Evolutionary conservation across 139 green algal genomes (phyloP).

Genomic region (Picochlorum sp.): DNA sequence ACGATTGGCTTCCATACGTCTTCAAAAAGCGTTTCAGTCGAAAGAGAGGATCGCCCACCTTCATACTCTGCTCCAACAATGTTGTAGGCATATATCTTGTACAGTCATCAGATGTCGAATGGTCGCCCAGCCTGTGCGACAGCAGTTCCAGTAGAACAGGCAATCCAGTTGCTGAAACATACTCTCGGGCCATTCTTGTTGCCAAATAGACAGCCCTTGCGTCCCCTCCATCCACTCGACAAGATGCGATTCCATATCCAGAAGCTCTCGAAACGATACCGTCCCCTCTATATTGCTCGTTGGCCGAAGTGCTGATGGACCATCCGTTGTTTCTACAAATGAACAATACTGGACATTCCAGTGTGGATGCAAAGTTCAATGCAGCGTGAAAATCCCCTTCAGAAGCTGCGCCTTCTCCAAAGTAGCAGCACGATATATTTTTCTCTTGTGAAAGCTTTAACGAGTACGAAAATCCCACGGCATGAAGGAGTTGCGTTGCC

Average conservation of each 20-base stretch:
- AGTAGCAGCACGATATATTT: slow-evolving; percentile 53
- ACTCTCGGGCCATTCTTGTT: slow-evolving; percentile 37
- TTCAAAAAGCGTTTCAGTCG: slow-evolving; percentile 64
- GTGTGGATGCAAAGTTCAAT: slow-evolving; percentile 83
- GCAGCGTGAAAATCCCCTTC: slow-evolving; percentile 93
- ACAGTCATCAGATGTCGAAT: slow-evolving; percentile 85
- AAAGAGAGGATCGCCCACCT: slow-evolving; percentile 66
- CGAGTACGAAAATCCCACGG: slow-evolving; percentile 80
- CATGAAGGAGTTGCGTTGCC: slow-evolving; percentile 89
- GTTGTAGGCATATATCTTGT: slow-evolving; percentile 59
- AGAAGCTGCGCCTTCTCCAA: slow-evolving; percentile 77
- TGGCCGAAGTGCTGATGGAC: slow-evolving; percentile 80
- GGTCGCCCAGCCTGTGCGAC: slow-evolving; percentile 83
- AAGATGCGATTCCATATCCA: slow-evolving; percentile 67
- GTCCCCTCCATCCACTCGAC: slow-evolving; percentile 87
- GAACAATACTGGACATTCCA: slow-evolving; percentile 76
- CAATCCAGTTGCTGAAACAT: slow-evolving; percentile 33
- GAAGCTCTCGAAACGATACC: slow-evolving; percentile 68
- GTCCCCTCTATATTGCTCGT: slow-evolving; percentile 85
- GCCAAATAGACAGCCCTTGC: slow-evolving; percentile 73
- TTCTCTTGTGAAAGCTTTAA: slow-evolving; percentile 51
- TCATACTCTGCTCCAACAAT: slow-evolving; percentile 70
- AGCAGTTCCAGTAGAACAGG: slow-evolving; percentile 78
- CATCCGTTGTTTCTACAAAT: slow-evolving; percentile 96
- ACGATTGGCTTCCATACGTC: no score